phyloP scores from a whole-genome alignment of 345 rosid species.

The Eucalyptus erythrocorys region DNA sequence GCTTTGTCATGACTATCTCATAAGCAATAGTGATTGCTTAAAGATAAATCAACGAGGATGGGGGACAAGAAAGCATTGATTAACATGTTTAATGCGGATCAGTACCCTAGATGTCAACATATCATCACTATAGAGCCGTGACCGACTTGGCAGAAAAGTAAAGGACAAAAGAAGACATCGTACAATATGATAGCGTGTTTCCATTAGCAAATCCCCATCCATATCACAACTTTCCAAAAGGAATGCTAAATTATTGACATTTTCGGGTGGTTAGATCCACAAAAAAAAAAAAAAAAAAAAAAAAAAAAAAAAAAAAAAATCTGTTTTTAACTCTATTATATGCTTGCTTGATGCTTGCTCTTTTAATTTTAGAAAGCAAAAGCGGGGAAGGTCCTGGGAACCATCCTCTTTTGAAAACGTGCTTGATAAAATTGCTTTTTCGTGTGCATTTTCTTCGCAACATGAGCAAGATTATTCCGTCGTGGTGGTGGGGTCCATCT shows the following conservation, averaged over 20 bases:
- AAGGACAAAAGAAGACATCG: not conserved
- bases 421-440: not conserved
- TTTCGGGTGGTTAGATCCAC: not conserved
- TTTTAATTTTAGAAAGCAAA: not conserved
- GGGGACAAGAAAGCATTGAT: not conserved
- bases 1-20: not conserved
- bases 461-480: not conserved
- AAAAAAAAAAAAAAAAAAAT: not conserved
- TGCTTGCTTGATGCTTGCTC: not conserved
- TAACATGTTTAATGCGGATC: not conserved
- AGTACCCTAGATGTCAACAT: not conserved
- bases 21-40: not conserved
- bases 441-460: not conserved
- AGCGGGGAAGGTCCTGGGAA: not conserved
- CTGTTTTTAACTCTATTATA: not conserved
- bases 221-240: not conserved
- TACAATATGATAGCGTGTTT: not conserved
- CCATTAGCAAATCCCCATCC: not conserved
- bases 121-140: not conserved
- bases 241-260: not conserved
- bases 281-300: too few species aligned
- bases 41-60: not conserved
- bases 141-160: not conserved
- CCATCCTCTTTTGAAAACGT: not conserved
- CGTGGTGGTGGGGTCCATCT: not conserved